Evolutionary conservation across 176 grass and related monocot species (phyloP), one percentile per base, ranked within the genome.

Genomic region (Oryza australiensis): DNA sequence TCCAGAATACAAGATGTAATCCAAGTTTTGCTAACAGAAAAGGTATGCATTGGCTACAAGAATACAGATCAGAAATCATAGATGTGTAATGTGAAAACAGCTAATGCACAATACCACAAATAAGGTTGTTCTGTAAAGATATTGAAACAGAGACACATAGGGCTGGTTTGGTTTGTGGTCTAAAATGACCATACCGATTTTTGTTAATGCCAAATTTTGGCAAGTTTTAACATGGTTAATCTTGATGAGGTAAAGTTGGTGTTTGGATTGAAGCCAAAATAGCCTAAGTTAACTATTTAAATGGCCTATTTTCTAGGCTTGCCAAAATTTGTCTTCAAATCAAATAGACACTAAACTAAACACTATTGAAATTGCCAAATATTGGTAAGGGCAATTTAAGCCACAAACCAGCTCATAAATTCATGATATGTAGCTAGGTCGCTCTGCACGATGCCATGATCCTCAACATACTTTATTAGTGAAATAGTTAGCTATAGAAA

Each of bases 401-500:
- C 5, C 5, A 35, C 34, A 5, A 35, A 35, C 34, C 4, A 35
- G n/a, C n/a, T n/a, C n/a, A n/a, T n/a, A 77, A 86, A 82, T 89
- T 37, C 9, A n/a, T 42, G 62, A 49, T 40, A 35, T 48, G 14
- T 33, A 82, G 45, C n/a, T 46, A 64, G 18, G 57, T 64, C 20
- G 38, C 62, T 82, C 80, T 73, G 80, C 55, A 60, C 22, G 22
- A 57, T n/a, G 9, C 22, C 33, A 82, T 72, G 73, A 70, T 30
- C 41, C 70, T 71, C 77, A 69, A 5, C 7, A 62, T 74, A 22
- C 59, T 85, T 49, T 64, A 82, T 37, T 77, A 72, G 60, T 16
- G 10, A 53, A 85, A 86, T 37, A 22, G 45, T 76, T 77, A 72
- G 34, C 43, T 72, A 53, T 30, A 37, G 57, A 51, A 82, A 38